Conservation (phyloP, 495 filamentous ascomycete genomes). For the Eremomyces bilateralis region DNA sequence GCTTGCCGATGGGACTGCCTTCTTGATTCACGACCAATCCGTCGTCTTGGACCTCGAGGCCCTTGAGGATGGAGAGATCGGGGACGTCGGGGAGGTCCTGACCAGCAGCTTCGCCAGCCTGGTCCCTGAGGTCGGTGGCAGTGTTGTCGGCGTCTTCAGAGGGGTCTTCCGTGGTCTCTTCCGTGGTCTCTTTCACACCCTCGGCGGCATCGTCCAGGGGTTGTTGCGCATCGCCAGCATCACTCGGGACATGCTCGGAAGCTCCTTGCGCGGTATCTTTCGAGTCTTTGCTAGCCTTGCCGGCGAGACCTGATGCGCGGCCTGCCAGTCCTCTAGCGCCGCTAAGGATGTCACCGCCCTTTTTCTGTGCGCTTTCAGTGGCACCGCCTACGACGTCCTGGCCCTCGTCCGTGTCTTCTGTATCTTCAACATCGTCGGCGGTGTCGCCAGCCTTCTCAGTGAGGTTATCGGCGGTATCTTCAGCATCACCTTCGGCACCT, state of each 20-base stretch:
- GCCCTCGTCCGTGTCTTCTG: not conserved
- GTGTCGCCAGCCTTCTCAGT: constrained; percentile 13
- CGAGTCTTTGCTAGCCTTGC: not conserved
- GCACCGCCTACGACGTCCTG: constrained; percentile 7
- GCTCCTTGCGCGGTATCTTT: constrained; percentile 11
- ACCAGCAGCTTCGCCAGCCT: constrained; percentile 13
- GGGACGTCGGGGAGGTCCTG: constrained; percentile 17
- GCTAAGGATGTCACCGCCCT: not conserved
- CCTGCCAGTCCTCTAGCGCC: not conserved
- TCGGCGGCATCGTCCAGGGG: constrained; percentile 13
- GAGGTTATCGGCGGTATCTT: constrained; percentile 13
- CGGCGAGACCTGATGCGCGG: not conserved
- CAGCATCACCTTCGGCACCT: constrained; percentile 16
- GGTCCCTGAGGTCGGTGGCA: constrained; percentile 6
- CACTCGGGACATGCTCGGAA: not conserved
- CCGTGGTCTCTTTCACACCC: constrained; percentile 11
- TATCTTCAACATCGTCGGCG: constrained; percentile 3
- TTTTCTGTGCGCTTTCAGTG: constrained; percentile 8
- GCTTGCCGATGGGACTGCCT: constrained; percentile 32
- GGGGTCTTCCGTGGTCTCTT: constrained; percentile 20
- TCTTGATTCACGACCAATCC: constrained; percentile 32
- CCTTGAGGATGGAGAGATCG: constrained; percentile 31
- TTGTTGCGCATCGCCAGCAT: not conserved
- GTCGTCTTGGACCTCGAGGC: constrained; percentile 32
- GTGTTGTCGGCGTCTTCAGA: constrained; percentile 7